A percentile compares a stretch with the other conserved stretches of the same genome.
phyloP scores from a whole-genome alignment of 331 rosid species.

The Phaseolus coccineus region DNA sequence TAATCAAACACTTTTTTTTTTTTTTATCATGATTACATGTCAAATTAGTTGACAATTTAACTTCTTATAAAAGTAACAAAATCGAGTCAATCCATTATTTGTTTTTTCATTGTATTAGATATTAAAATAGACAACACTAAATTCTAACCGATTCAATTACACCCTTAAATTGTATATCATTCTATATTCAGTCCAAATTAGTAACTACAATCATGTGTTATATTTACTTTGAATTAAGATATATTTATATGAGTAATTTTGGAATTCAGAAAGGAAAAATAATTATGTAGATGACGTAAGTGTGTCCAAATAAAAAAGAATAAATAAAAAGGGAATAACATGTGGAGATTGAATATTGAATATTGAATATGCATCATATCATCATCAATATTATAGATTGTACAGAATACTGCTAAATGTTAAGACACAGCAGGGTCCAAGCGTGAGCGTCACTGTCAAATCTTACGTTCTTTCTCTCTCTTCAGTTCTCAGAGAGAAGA shows the following conservation, averaged over 20 bases:
- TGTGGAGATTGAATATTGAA: neutral
- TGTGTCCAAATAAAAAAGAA: neutral
- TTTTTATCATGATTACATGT: too few relatives aligned
- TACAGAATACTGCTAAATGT: slow-evolving; percentile 43
- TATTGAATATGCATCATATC: slow-evolving; percentile 18
- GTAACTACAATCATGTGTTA: neutral
- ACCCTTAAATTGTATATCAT: neutral
- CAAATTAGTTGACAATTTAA: too few relatives aligned
- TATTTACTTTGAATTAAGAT: neutral
- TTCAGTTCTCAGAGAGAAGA: slow-evolving; percentile 31
- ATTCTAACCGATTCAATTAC: neutral
- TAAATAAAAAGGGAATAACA: neutral
- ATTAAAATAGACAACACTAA: too few relatives aligned
- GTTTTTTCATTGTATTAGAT: too few relatives aligned
- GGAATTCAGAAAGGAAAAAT: neutral
- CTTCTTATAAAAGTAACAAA: too few relatives aligned
- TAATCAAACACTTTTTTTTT: too few relatives aligned
- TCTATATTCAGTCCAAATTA: neutral
- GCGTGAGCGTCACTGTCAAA: slow-evolving; percentile 85
- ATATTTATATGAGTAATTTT: neutral
- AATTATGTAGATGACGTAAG: neutral
- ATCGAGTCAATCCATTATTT: too few relatives aligned
- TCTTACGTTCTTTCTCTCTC: slow-evolving; percentile 54
- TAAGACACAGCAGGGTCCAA: slow-evolving; percentile 55
- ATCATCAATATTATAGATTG: neutral